These are phyloP conservation scores for Neurospora terricola DNA, from an alignment of 495 filamentous ascomycete species.

Conservation along the genomic window DNA sequence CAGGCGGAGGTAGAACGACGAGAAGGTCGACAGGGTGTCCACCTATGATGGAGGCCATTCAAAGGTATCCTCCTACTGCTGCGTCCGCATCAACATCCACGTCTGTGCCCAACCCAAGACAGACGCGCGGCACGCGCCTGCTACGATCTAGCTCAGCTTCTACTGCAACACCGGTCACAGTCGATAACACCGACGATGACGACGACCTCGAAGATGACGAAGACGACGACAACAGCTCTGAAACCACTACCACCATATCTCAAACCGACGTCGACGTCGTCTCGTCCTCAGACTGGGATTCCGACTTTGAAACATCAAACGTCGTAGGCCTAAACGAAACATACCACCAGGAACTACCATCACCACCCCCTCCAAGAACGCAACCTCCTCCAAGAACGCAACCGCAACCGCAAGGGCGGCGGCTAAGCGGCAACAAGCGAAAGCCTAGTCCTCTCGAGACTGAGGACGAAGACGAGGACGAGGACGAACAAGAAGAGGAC, in stretches of 20 bases:
- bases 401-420: not conserved
- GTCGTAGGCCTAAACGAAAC: not conserved
- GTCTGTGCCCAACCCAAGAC: not conserved
- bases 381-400: not conserved
- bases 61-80: not conserved
- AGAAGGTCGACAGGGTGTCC: not conserved
- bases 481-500: constrained; percentile 1
- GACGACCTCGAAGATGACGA: not conserved
- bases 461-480: constrained; percentile 4
- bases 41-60: not conserved
- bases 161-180: not conserved
- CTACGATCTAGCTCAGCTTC: not conserved
- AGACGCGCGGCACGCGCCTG: not conserved
- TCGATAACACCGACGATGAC: not conserved
- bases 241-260: not conserved
- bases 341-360: not conserved
- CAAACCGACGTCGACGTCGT: not conserved
- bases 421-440: not conserved
- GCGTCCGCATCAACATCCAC: not conserved
- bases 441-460: not conserved
- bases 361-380: not conserved
- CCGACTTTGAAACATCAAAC: not conserved
- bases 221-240: not conserved
- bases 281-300: not conserved
- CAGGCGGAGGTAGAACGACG: not conserved